Conservation (phyloP, 805 yeast genomes). For the Candida suzukii region DNA sequence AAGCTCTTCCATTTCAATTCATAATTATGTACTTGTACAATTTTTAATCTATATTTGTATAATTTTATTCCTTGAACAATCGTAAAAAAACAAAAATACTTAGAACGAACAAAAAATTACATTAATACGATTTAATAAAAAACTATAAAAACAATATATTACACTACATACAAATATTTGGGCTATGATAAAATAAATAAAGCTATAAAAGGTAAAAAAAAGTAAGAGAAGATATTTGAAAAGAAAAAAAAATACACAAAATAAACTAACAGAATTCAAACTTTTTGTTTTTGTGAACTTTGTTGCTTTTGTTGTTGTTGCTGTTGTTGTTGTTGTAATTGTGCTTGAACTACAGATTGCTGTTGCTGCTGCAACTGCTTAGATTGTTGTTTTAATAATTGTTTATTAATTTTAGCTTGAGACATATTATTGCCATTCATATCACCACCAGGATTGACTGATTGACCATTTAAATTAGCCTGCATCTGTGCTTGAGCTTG, state of each 20-base stretch:
- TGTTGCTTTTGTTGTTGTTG: conserved; percentile 10
- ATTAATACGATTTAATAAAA: too few species aligned
- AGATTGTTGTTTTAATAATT: conserved; percentile 8
- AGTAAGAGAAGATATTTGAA: too few species aligned
- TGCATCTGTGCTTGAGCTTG: conserved; percentile 14
- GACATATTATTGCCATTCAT: neutral
- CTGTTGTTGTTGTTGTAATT: conserved; percentile 22
- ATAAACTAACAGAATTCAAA: neutral
- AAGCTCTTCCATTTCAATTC: too few species aligned
- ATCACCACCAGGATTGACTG: neutral
- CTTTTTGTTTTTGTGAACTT: neutral
- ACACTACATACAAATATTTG: neutral
- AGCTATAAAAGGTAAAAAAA: too few species aligned
- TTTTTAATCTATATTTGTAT: too few species aligned
- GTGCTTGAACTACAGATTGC: conserved; percentile 5
- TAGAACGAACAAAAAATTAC: too few species aligned
- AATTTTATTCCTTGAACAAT: too few species aligned
- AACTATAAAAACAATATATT: too few species aligned
- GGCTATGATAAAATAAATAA: too few species aligned
- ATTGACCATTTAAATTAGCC: conserved; percentile 6
- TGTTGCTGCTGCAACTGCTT: conserved; percentile 22
- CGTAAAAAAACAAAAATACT: too few species aligned
- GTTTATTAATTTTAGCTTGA: conserved; percentile 3
- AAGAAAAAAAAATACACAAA: neutral
- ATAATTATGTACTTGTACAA: too few species aligned